These are phyloP conservation scores for Pythium oligandrum DNA, from an alignment of 352 stramenopile genomes.

Conservation along the genomic window DNA sequence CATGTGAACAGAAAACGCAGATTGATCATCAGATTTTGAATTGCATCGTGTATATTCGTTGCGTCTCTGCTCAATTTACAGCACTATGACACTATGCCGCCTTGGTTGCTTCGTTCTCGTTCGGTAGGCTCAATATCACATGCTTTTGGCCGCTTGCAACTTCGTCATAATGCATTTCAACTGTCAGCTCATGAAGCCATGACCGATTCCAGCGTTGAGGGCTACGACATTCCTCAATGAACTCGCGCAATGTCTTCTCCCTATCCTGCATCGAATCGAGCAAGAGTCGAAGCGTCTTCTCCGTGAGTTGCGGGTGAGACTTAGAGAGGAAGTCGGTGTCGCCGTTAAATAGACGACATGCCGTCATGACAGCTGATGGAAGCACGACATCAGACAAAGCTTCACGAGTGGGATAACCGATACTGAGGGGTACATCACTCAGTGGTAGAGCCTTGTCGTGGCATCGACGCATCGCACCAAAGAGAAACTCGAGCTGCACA, in stretches of 20 bases:
- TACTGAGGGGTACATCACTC: not conserved
- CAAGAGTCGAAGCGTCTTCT: constrained; percentile 3
- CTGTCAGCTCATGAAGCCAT: constrained; percentile 11
- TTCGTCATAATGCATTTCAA: constrained; percentile 7
- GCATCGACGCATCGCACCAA: not conserved
- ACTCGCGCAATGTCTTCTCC: constrained; percentile 4
- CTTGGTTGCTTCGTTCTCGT: no score
- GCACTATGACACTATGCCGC: no score
- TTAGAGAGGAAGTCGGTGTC: constrained; percentile 11
- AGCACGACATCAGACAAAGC: constrained; percentile 1
- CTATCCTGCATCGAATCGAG: constrained; percentile 1
- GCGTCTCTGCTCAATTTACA: no score
- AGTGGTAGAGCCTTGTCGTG: not conserved
- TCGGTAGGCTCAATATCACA: no score
- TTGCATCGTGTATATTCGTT: no score
- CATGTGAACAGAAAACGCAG: no score
- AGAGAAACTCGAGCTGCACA: not conserved
- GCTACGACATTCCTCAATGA: constrained; percentile 9
- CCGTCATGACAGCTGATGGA: not conserved
- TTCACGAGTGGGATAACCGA: not conserved
- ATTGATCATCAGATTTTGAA: no score
- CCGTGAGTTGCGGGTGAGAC: constrained; percentile 2
- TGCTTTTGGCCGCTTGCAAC: no score
- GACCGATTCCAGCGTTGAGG: constrained; percentile 13
- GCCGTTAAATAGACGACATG: constrained; percentile 14